Evolutionary conservation across 768 basidiomycete genomes (phyloP).

Genomic region (Pisolithus orientalis): DNA sequence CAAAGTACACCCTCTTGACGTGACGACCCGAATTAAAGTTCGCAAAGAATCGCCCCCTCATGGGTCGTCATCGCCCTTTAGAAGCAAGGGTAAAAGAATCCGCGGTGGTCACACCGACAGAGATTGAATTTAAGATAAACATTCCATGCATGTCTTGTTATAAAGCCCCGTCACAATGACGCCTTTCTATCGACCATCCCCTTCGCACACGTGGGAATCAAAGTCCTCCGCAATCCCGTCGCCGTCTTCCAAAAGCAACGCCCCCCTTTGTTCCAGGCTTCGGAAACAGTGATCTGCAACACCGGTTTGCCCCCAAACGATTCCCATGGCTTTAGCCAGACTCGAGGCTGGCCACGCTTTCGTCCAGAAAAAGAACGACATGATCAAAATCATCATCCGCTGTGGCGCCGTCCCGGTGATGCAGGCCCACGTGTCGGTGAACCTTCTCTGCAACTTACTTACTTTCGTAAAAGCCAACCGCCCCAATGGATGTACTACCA

Average conservation of each 20-base stretch:
- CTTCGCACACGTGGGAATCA: background rate
- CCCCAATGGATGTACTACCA: background rate
- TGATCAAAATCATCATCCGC: background rate
- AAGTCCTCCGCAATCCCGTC: background rate
- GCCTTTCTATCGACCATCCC: background rate
- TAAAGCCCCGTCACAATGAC: background rate
- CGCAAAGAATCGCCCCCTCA: background rate
- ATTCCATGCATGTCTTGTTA: background rate
- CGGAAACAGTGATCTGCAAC: background rate
- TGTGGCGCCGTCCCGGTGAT: background rate
- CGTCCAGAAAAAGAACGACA: background rate
- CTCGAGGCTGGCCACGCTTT: background rate
- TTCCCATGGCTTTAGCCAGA: background rate
- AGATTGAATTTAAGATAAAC: conserved; percentile 1
- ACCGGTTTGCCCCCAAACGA: background rate
- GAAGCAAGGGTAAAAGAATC: background rate
- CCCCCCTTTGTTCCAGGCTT: background rate
- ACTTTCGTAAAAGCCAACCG: background rate
- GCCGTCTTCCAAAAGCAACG: background rate
- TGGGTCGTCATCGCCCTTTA: background rate
- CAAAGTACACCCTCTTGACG: background rate
- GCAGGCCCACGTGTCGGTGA: background rate
- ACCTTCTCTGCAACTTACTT: background rate
- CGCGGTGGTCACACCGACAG: background rate
- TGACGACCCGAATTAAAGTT: background rate